These are phyloP conservation scores for Lasiodiplodia citricola DNA, from an alignment of 2,329 filamentous ascomycete species.

Conservation along the genomic window DNA sequence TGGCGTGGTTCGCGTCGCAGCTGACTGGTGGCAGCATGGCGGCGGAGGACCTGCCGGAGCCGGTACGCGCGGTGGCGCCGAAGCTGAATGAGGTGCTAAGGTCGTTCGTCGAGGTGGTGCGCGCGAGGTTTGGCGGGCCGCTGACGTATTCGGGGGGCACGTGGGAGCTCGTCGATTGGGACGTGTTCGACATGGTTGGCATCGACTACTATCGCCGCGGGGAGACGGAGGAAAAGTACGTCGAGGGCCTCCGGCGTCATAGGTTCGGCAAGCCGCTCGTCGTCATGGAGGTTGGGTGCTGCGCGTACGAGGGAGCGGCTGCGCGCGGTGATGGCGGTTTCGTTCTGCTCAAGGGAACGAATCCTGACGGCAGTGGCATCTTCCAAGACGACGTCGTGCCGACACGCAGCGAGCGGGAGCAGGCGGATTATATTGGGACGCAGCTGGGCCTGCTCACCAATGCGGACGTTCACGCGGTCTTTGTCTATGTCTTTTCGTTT, in stretches of 20 bases:
- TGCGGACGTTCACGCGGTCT: background rate
- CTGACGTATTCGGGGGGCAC: background rate
- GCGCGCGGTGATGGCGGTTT: background rate
- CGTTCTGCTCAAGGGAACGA: background rate
- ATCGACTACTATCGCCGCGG: background rate
- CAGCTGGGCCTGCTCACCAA: background rate
- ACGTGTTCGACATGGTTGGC: background rate
- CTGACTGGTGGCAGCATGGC: background rate
- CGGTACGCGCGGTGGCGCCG: background rate
- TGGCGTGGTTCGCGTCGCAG: background rate
- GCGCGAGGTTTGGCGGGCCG: background rate
- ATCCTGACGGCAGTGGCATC: slow-evolving; percentile 1
- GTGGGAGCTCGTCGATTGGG: background rate
- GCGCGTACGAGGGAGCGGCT: background rate
- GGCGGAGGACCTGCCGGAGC: background rate
- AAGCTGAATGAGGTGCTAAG: background rate
- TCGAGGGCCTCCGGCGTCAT: background rate
- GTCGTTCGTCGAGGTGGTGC: background rate
- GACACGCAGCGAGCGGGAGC: background rate
- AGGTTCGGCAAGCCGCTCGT: background rate
- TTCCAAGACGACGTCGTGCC: background rate
- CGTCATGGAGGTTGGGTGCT: background rate
- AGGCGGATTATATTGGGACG: background rate
- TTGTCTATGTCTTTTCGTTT: background rate
- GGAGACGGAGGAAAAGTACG: background rate